These are phyloP conservation scores for Corynespora cassiicola DNA, from an alignment of 2,329 filamentous ascomycete species.

Conservation along the genomic window DNA sequence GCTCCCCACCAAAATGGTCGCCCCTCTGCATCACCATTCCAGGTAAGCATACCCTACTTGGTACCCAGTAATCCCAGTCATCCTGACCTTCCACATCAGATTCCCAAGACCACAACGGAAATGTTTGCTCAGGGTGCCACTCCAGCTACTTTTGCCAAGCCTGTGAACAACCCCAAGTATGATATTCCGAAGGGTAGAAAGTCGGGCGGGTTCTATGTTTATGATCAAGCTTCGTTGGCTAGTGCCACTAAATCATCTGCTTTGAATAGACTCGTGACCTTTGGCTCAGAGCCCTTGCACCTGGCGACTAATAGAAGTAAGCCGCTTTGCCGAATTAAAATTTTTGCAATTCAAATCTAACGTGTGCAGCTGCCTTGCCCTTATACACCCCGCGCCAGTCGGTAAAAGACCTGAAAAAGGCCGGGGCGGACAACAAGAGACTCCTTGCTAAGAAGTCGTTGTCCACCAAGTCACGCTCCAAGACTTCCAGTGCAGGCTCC, in stretches of 20 bases:
- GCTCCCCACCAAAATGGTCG: constrained; percentile 4
- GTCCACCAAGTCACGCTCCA: constrained; percentile 27
- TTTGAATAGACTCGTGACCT: constrained; percentile 51
- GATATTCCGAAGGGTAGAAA: constrained; percentile 42
- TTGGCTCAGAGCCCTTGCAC: constrained; percentile 51
- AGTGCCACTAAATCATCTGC: constrained; percentile 52
- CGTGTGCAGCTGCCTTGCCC: constrained; percentile 46
- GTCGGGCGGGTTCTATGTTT: constrained; percentile 49
- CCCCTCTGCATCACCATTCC: constrained; percentile 26
- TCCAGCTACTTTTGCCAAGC: constrained; percentile 21
- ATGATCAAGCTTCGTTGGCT: constrained; percentile 49
- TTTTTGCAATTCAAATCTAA: constrained; percentile 21
- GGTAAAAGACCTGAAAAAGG: constrained; percentile 52
- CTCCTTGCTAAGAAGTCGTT: constrained; percentile 40
- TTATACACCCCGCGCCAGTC: constrained; percentile 52
- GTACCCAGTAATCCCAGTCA: neutral
- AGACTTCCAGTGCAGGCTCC: constrained; percentile 22
- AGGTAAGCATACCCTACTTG: too few relatives aligned
- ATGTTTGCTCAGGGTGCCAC: constrained; percentile 27
- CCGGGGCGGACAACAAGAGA: constrained; percentile 50
- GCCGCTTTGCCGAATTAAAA: constrained; percentile 16
- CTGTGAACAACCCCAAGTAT: constrained; percentile 35
- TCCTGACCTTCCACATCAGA: constrained; percentile 13
- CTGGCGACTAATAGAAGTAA: constrained; percentile 54
- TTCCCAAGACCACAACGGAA: constrained; percentile 34